These are phyloP conservation scores for Phascolomyces articulosus DNA, from an alignment of 371 early-diverging fungal genomes.

Conservation along the genomic window DNA sequence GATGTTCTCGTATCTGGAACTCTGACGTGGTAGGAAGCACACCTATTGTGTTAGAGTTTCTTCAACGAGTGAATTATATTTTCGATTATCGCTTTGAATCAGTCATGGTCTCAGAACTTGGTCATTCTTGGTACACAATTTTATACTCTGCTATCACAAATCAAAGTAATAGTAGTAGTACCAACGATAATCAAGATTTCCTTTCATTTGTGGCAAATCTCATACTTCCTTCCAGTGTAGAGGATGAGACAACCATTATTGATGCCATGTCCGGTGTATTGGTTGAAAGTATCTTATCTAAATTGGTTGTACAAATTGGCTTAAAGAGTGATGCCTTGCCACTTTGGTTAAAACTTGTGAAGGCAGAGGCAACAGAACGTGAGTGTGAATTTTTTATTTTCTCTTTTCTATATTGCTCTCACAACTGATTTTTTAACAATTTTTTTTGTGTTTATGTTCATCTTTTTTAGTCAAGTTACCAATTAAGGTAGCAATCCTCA, in stretches of 20 bases:
- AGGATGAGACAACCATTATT: neutral
- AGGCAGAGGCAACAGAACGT: conserved; percentile 29
- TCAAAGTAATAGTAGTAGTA: neutral
- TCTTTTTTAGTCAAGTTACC: conserved; percentile 25
- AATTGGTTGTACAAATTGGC: conserved; percentile 12
- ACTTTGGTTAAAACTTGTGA: conserved; percentile 32
- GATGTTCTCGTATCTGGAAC: conserved; percentile 29
- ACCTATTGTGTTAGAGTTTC: conserved; percentile 27
- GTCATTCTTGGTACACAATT: neutral
- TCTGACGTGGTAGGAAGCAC: conserved; percentile 16
- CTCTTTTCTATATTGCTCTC: too few relatives aligned
- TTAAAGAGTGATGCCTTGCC: conserved; percentile 23
- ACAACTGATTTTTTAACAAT: too few relatives aligned
- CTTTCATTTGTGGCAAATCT: neutral
- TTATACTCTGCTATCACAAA: neutral
- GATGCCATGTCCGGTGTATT: neutral
- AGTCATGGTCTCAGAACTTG: neutral
- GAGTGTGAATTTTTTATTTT: conserved; percentile 9
- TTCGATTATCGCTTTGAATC: conserved; percentile 22
- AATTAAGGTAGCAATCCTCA: conserved; percentile 34
- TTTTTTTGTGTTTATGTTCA: too few relatives aligned
- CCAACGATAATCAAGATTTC: neutral
- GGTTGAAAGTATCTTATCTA: conserved; percentile 10
- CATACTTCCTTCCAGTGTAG: neutral
- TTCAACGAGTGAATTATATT: conserved; percentile 15